A percentile compares a stretch with the other conserved stretches of the same genome.
Conservation (phyloP, 2,329 filamentous ascomycete genomes). For the Fusarium sublunatum region DNA sequence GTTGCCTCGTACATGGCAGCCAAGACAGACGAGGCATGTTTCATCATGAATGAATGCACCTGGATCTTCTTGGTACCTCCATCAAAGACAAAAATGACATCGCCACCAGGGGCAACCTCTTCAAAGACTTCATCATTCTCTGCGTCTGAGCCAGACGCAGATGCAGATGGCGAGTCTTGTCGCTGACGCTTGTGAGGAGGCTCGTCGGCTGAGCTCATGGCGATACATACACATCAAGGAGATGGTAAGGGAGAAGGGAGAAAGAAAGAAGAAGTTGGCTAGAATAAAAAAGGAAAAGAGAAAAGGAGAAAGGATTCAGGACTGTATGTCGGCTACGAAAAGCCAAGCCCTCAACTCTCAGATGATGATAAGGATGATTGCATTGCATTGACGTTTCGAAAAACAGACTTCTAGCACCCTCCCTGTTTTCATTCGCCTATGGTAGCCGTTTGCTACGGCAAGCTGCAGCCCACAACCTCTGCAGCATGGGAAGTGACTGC, state of each 20-base stretch:
- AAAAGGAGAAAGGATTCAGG: background rate
- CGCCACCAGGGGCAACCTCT: constrained; percentile 14
- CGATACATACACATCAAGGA: background rate
- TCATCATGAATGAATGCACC: constrained; percentile 17
- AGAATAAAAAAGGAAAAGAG: background rate
- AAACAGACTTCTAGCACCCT: background rate
- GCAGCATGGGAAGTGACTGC: too few relatives aligned
- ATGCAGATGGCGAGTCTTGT: background rate
- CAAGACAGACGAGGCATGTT: constrained; percentile 1
- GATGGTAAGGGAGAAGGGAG: background rate
- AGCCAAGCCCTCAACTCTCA: background rate
- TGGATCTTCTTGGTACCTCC: constrained; percentile 1
- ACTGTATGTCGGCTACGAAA: background rate
- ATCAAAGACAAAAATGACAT: constrained; percentile 15
- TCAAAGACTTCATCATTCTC: background rate
- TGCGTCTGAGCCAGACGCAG: background rate
- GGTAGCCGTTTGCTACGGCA: too few relatives aligned
- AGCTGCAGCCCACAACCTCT: background rate
- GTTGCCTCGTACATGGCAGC: constrained; percentile 2
- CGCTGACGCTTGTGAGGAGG: background rate
- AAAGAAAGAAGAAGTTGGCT: background rate
- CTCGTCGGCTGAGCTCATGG: background rate
- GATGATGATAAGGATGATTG: background rate
- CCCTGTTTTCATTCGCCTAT: background rate
- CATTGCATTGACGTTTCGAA: background rate